Evolutionary conservation across 73 alveolate genomes (phyloP), one percentile per base, ranked within the genome.

Genomic region (Symbiodinium pilosum): DNA sequence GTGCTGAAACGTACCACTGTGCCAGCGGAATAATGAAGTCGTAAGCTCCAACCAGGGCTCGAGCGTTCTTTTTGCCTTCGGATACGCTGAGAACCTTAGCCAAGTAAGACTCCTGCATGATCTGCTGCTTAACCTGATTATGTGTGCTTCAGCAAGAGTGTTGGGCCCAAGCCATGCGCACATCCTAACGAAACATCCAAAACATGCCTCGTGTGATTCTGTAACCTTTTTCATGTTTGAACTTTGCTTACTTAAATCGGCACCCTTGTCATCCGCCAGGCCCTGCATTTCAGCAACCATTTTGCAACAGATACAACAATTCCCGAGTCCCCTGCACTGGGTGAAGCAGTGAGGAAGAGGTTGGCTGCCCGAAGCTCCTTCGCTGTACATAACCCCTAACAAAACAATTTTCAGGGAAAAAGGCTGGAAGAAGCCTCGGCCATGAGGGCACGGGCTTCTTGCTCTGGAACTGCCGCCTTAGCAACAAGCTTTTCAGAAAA

Each of bases 1-100:
- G 6, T 47, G 59, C 59, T 47, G 21, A 9, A 6, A 6, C 14
- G 21, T 47, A 47, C 6, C 14, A 14, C 59, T 47, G 21, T 47
- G 59, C 59, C 14, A 14, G 21, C 59, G 14, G 59, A 47, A 47
- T 6, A 6, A 47, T 47, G 59, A 6, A 6, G 21, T 14, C 59
- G 14, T 32, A 56, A 56, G 6, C 75, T 26, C 32, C 75, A n/a
- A n/a, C 75, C 32, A 34, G 26, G 75, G 16, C 32, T 20, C 75
- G 9, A 34, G 75, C 75, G 26, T 56, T 56, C 75, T 56, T 56
- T 26, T 56, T 11, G 75, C 75, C 75, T 20, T 56, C 75, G 16
- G 75, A 56, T 21, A 56, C 75, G 75, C 75, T 56, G 75, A 56
- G 75, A 56, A 56, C 75, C 75, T 56, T 26, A 26, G 75, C 75